These are phyloP conservation scores for Fusarium duplospermum DNA, from an alignment of 2,329 filamentous ascomycete species.

Conservation along the genomic window DNA sequence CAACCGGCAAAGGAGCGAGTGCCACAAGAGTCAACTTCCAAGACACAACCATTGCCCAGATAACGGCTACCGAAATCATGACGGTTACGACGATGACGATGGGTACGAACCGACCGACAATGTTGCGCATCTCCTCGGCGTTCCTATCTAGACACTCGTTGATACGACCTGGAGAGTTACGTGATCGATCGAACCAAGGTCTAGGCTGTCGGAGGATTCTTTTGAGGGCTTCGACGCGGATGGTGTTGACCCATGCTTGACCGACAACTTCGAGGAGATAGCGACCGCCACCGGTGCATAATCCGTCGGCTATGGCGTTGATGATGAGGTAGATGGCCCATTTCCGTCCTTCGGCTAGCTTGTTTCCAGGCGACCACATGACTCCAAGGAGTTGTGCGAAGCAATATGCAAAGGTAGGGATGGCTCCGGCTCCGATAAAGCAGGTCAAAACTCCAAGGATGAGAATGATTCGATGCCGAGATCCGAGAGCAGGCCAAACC, in stretches of 20 bases:
- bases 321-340: slow-evolving; percentile 79
- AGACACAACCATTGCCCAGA: slow-evolving; percentile 79
- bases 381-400: slow-evolving; percentile 78
- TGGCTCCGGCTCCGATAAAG: slow-evolving; percentile 72
- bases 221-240: slow-evolving; percentile 75
- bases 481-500: slow-evolving; percentile 74
- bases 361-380: slow-evolving; percentile 69
- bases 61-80: slow-evolving; percentile 76
- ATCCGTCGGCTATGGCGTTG: slow-evolving; percentile 74
- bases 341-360: slow-evolving; percentile 62
- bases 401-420: slow-evolving; percentile 80
- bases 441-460: slow-evolving; percentile 71
- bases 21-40: slow-evolving; percentile 87
- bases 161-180: slow-evolving; percentile 73
- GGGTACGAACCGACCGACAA: slow-evolving; percentile 82
- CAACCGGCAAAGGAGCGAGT: slow-evolving; percentile 73
- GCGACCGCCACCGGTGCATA: slow-evolving; percentile 73
- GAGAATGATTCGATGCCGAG: slow-evolving; percentile 64
- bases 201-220: slow-evolving; percentile 80
- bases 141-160: slow-evolving; percentile 81
- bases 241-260: slow-evolving; percentile 80
- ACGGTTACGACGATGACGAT: slow-evolving; percentile 73
- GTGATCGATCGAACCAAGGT: slow-evolving; percentile 79
- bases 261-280: slow-evolving; percentile 78
- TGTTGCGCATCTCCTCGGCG: slow-evolving; percentile 87